A percentile compares a stretch with the other conserved stretches of the same genome.
phyloP scores from a whole-genome alignment of 1,139 yeast genomes.

The Lodderomyces parapsilosis region DNA sequence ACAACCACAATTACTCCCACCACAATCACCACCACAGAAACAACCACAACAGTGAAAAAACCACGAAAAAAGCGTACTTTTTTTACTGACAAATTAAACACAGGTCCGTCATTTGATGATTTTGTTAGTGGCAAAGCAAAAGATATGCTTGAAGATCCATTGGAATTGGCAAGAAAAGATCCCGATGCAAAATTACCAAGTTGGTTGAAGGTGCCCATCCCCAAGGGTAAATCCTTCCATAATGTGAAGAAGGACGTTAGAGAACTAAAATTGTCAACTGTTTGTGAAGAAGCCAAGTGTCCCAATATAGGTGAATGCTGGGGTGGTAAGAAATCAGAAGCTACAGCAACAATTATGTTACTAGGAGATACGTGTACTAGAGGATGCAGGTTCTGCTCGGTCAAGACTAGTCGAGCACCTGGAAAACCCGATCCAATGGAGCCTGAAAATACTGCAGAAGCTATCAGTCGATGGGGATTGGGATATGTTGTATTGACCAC shows the following conservation, averaged over 20 bases:
- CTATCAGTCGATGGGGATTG: slow-evolving; percentile 96
- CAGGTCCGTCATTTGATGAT: slow-evolving; percentile 94
- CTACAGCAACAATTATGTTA: slow-evolving; percentile 99
- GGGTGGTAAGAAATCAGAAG: slow-evolving; percentile 95
- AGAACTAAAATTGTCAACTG: slow-evolving; percentile 87
- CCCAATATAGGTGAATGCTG: slow-evolving; percentile 99
- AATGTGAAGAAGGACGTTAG: slow-evolving; percentile 82
- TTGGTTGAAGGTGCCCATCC: slow-evolving; percentile 95
- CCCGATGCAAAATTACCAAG: slow-evolving; percentile 74
- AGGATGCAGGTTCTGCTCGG: slow-evolving; percentile 97
- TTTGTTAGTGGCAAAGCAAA: slow-evolving; percentile 81
- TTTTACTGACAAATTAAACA: slow-evolving; percentile 69
- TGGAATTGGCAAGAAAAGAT: slow-evolving; percentile 62
- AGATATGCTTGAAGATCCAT: slow-evolving; percentile 59
- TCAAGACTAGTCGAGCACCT: slow-evolving; percentile 87
- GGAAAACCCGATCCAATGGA: slow-evolving; percentile 91
- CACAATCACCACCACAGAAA: slow-evolving; percentile 10
- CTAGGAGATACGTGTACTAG: slow-evolving; percentile 98
- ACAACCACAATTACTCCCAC: slow-evolving; percentile 1
- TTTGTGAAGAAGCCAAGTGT: slow-evolving; percentile 97
- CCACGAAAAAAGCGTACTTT: slow-evolving; percentile 50
- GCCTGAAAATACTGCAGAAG: slow-evolving; percentile 97
- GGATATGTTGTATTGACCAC: slow-evolving; percentile 98
- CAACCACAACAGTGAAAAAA: slow-evolving; percentile 10
- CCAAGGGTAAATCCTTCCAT: slow-evolving; percentile 82